phyloP scores from a whole-genome alignment of 495 filamentous ascomycete species.

The Chaetomium tenue region DNA sequence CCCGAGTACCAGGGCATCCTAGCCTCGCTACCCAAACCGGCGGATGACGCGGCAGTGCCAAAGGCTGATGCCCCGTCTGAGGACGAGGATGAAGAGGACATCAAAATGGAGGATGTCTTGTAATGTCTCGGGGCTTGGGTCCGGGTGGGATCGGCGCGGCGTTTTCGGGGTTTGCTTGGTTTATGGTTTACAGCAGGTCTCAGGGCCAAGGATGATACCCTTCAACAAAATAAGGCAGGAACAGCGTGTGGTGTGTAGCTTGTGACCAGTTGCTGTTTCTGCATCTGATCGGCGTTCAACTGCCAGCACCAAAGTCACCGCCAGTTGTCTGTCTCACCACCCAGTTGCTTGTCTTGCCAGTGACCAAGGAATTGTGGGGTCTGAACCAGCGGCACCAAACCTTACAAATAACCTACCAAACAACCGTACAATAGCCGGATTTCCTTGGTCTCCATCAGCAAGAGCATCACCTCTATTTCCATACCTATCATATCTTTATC shows the following conservation, averaged over 20 bases:
- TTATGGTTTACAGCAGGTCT: slow-evolving; percentile 12
- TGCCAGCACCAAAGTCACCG: not conserved
- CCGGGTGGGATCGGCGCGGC: slow-evolving; percentile 2
- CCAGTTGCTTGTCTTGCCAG: too few species aligned
- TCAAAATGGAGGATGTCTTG: slow-evolving; percentile 74
- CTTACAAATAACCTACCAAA: not conserved
- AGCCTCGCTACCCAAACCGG: slow-evolving; percentile 48
- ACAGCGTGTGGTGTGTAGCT: not conserved
- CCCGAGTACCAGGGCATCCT: slow-evolving; percentile 63
- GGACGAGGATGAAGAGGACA: slow-evolving; percentile 63
- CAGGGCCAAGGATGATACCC: slow-evolving; percentile 27
- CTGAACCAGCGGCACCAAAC: not conserved
- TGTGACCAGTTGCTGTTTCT: not conserved
- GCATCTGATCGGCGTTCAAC: not conserved
- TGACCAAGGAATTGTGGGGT: not conserved
- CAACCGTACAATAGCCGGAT: not conserved
- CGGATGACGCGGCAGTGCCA: slow-evolving; percentile 41
- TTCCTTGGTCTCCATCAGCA: not conserved
- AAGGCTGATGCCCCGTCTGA: slow-evolving; percentile 51
- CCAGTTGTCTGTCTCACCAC: too few species aligned
- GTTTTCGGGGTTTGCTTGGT: slow-evolving; percentile 1
- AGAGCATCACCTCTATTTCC: not conserved
- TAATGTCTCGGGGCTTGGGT: slow-evolving; percentile 5
- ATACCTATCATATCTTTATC: too few species aligned
- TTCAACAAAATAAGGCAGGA: slow-evolving; percentile 16